Percentiles rank a stretch among this genome's conserved stretches.
Evolutionary conservation across 2,329 filamentous ascomycete species (phyloP).

Genomic region (Akanthomyces dipterigenus): DNA sequence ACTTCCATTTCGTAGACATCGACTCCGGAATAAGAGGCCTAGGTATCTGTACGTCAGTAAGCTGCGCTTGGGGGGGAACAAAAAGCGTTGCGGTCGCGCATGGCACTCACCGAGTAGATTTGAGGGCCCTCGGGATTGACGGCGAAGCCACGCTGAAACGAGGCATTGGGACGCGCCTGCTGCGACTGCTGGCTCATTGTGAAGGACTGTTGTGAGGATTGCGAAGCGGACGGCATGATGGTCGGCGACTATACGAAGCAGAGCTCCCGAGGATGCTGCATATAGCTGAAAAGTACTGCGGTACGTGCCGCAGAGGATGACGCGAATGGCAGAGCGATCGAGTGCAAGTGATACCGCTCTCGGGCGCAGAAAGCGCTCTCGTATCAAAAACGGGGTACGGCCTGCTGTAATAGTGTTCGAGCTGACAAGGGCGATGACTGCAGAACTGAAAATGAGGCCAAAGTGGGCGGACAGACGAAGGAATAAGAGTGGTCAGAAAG

Average conservation of each 20-base stretch:
- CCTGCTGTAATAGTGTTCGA: not conserved
- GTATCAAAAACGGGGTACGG: not conserved
- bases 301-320: not conserved
- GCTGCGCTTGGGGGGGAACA: not conserved
- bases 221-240: constrained; percentile 36
- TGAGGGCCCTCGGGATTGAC: constrained; percentile 39
- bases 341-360: not conserved
- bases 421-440: not conserved
- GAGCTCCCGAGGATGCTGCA: not conserved
- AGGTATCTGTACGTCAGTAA: constrained; percentile 7
- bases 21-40: constrained; percentile 90
- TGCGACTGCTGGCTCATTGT: constrained; percentile 50
- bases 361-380: not conserved
- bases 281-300: not conserved
- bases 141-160: constrained; percentile 30
- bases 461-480: not conserved
- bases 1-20: constrained; percentile 99
- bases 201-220: constrained; percentile 51
- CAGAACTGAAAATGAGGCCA: constrained; percentile 6
- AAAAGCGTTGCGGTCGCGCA: not conserved
- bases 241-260: not conserved
- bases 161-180: constrained; percentile 27
- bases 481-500: not conserved
- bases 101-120: constrained; percentile 53
- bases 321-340: not conserved